phyloP scores from a whole-genome alignment of 768 basidiomycete species.

The Auricularia sp. region DNA sequence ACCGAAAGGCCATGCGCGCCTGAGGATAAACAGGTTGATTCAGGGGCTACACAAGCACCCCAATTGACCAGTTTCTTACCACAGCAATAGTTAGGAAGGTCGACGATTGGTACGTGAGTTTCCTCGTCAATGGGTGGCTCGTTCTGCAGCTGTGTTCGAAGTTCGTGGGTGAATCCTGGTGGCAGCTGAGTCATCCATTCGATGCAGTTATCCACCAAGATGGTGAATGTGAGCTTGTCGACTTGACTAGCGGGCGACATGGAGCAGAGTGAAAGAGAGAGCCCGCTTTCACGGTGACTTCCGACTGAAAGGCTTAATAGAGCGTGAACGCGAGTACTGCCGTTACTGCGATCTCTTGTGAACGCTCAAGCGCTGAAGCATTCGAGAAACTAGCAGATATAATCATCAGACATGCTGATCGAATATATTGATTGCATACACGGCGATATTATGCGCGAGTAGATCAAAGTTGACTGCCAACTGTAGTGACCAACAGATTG shows the following conservation, averaged over 20 bases:
- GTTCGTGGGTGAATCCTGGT: conserved; percentile 65
- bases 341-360: too few relatives aligned
- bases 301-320: too few relatives aligned
- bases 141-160: conserved; percentile 49
- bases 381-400: too few relatives aligned
- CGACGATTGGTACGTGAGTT: conserved; percentile 52
- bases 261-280: background rate
- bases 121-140: conserved; percentile 30
- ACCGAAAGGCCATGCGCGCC: conserved; percentile 83
- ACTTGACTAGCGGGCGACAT: conserved; percentile 13
- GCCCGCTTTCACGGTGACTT: too few relatives aligned
- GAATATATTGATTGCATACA: too few relatives aligned
- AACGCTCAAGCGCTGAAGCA: too few relatives aligned
- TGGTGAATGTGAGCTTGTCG: conserved; percentile 39
- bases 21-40: conserved; percentile 11
- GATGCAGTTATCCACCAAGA: conserved; percentile 67
- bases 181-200: conserved; percentile 85
- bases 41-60: too few relatives aligned
- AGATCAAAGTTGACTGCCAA: too few relatives aligned
- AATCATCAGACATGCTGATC: too few relatives aligned
- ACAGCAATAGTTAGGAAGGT: conserved; percentile 65
- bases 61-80: conserved; percentile 30
- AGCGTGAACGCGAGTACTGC: too few relatives aligned
- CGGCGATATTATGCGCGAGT: too few relatives aligned
- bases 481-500: too few relatives aligned